Evolutionary conservation across 2,329 filamentous ascomycete species (phyloP).

Genomic region (Ophiostoma perfectum): DNA sequence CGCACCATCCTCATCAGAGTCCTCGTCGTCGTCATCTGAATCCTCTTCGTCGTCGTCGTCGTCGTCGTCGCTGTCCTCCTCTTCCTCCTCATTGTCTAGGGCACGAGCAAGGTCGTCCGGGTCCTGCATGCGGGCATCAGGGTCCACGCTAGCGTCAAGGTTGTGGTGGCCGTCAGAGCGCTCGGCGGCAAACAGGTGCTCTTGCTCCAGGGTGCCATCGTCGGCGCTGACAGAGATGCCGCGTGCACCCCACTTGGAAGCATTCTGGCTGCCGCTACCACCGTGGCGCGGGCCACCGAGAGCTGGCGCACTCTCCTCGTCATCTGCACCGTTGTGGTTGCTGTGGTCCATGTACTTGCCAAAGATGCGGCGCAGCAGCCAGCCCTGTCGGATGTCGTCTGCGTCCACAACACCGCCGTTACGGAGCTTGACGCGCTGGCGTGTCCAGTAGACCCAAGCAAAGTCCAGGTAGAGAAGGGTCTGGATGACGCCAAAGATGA

Average conservation of each 20-base stretch:
- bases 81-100: slow-evolving; percentile 50
- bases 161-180: slow-evolving; percentile 39
- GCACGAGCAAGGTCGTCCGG: slow-evolving; percentile 59
- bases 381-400: slow-evolving; percentile 79
- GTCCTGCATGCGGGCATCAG: slow-evolving; percentile 61
- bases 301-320: slow-evolving; percentile 52
- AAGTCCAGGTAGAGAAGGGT: slow-evolving; percentile 90
- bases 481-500: slow-evolving; percentile 84
- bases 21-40: slow-evolving; percentile 37
- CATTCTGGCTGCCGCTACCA: slow-evolving; percentile 34
- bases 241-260: slow-evolving; percentile 57
- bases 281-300: slow-evolving; percentile 56
- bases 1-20: slow-evolving; percentile 42
- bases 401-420: slow-evolving; percentile 83
- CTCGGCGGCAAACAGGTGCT: slow-evolving; percentile 27
- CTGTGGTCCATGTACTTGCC: slow-evolving; percentile 52
- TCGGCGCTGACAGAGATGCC: slow-evolving; percentile 62
- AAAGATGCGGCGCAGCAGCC: slow-evolving; percentile 74
- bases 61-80: slow-evolving; percentile 41
- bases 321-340: slow-evolving; percentile 47
- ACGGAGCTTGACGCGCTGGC: slow-evolving; percentile 89
- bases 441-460: slow-evolving; percentile 91
- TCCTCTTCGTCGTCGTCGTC: slow-evolving; percentile 44
- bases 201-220: slow-evolving; percentile 50
- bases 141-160: slow-evolving; percentile 47